These are phyloP conservation scores for Fibroporia radiculosa DNA, from an alignment of 768 basidiomycete species.

Conservation along the genomic window DNA sequence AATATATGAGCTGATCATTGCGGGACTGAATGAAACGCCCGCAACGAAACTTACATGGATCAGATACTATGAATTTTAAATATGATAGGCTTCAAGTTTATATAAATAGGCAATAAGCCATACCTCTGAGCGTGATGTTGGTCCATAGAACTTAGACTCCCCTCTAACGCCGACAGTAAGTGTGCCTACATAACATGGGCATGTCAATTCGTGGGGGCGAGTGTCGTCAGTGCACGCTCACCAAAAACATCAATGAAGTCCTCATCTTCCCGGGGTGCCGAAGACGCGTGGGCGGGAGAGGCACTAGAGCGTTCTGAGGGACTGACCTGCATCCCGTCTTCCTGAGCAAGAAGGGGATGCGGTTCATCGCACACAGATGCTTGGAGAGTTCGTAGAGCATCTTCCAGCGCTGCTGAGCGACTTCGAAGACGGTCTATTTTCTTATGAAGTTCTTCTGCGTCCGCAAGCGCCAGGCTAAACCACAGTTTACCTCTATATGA, in stretches of 20 bases:
- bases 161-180: slow-evolving; percentile 48
- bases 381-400: slow-evolving; percentile 44
- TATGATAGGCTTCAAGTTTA: background rate
- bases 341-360: slow-evolving; percentile 38
- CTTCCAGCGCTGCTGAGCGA: slow-evolving; percentile 58
- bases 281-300: slow-evolving; percentile 4
- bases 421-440: slow-evolving; percentile 46
- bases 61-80: slow-evolving; percentile 47
- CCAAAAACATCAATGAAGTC: slow-evolving; percentile 47
- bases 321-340: slow-evolving; percentile 5
- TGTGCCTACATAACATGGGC: slow-evolving; percentile 35
- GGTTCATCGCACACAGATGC: slow-evolving; percentile 38
- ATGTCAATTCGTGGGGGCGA: background rate
- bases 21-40: background rate
- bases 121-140: slow-evolving; percentile 65
- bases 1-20: background rate
- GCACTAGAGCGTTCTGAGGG: slow-evolving; percentile 1
- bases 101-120: background rate
- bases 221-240: slow-evolving; percentile 10
- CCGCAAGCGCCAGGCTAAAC: slow-evolving; percentile 49
- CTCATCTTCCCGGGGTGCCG: slow-evolving; percentile 25
- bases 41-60: slow-evolving; percentile 33
- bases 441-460: slow-evolving; percentile 65
- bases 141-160: slow-evolving; percentile 50
- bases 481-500: background rate